Conservation (phyloP, 371 early-diverging fungal genomes). For the Rhizopus sp. region DNA sequence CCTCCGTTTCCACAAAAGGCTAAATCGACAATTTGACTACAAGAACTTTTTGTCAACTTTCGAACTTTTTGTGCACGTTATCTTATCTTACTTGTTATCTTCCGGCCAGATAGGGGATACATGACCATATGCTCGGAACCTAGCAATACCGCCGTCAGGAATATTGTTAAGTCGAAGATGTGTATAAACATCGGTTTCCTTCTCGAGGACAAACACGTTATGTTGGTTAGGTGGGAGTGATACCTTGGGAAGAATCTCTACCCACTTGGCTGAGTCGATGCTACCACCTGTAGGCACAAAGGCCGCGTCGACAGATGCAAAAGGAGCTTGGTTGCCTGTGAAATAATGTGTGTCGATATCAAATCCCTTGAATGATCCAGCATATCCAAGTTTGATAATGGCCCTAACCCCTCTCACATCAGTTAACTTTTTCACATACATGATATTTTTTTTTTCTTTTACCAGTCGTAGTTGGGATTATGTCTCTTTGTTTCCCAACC, state of each 20-base stretch:
- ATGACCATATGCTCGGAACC: constrained; percentile 85
- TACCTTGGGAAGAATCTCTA: constrained; percentile 71
- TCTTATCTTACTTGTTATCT: constrained; percentile 38
- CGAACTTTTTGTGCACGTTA: constrained; percentile 1
- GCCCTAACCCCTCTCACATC: constrained; percentile 37
- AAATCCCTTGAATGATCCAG: constrained; percentile 82
- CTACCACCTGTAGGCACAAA: constrained; percentile 48
- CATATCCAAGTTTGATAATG: constrained; percentile 82
- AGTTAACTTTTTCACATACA: background rate
- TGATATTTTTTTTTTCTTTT: constrained; percentile 15
- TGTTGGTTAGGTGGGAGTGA: constrained; percentile 65
- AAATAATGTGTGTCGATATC: constrained; percentile 88
- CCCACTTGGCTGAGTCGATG: constrained; percentile 65
- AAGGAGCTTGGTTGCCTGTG: constrained; percentile 87
- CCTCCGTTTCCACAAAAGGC: constrained; percentile 80
- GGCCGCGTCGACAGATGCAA: constrained; percentile 74
- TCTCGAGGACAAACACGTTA: constrained; percentile 66
- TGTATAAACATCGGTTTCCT: constrained; percentile 58
- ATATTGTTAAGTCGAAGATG: constrained; percentile 82
- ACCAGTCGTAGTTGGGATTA: constrained; percentile 79
- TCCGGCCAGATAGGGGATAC: constrained; percentile 71
- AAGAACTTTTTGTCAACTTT: constrained; percentile 5
- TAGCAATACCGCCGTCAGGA: constrained; percentile 92
- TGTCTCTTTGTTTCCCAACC: constrained; percentile 95
- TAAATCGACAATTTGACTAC: constrained; percentile 69